These are phyloP conservation scores for Cyclocybe cylindracea DNA, from an alignment of 768 basidiomycete genomes.

Conservation along the genomic window DNA sequence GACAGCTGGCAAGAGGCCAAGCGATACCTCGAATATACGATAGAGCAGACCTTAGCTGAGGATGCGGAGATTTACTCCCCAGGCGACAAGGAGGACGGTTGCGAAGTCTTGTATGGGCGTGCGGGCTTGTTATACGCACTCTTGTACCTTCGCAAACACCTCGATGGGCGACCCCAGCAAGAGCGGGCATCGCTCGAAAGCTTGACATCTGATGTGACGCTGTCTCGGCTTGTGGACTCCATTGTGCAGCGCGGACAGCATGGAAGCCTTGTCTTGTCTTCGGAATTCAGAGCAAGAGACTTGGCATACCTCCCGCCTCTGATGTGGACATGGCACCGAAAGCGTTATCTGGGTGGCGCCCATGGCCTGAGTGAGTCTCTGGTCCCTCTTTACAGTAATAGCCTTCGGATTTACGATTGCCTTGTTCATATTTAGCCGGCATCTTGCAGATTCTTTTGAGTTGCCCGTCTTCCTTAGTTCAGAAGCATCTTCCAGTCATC, in stretches of 20 bases:
- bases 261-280: constrained; percentile 36
- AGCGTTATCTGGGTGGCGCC: constrained; percentile 55
- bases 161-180: constrained; percentile 5
- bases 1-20: constrained; percentile 20
- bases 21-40: constrained; percentile 22
- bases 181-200: constrained; percentile 17
- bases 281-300: constrained; percentile 22
- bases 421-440: constrained; percentile 36
- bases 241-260: constrained; percentile 45
- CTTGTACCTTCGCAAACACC: constrained; percentile 39
- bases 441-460: constrained; percentile 53
- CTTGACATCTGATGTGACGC: constrained; percentile 33
- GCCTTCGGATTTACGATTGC: not conserved
- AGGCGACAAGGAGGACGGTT: constrained; percentile 43
- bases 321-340: constrained; percentile 65
- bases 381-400: not conserved
- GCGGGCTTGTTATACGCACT: constrained; percentile 58
- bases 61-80: constrained; percentile 15
- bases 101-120: constrained; percentile 61
- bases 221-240: constrained; percentile 40
- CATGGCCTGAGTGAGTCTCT: constrained; percentile 55
- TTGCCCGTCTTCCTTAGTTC: constrained; percentile 37
- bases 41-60: constrained; percentile 22
- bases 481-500: constrained; percentile 40
- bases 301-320: constrained; percentile 36